Conservation (phyloP, 108 stramenopile genomes). For the Cyclostephanos invisitatus region DNA sequence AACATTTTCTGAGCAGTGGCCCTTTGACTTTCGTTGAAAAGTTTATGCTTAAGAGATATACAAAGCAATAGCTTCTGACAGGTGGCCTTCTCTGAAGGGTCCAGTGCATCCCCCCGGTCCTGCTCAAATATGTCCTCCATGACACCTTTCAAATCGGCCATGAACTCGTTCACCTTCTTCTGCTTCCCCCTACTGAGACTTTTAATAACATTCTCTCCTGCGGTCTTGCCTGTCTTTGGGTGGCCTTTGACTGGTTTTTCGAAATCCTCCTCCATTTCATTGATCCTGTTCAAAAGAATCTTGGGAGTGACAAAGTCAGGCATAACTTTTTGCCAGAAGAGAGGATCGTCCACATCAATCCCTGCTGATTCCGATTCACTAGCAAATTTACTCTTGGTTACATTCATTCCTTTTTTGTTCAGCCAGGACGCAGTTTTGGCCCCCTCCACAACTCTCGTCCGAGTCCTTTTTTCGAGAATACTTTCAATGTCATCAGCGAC, state of each 20-base stretch:
- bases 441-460: conserved; percentile 89
- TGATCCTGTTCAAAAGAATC: conserved; percentile 50
- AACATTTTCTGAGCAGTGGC: conserved; percentile 61
- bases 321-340: conserved; percentile 96
- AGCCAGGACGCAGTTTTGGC: conserved; percentile 90
- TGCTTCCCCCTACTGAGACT: conserved; percentile 50
- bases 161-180: conserved; percentile 82
- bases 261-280: conserved; percentile 36
- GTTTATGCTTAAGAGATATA: conserved; percentile 74
- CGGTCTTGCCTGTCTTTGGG: conserved; percentile 17
- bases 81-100: conserved; percentile 61
- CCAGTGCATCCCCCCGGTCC: conserved; percentile 71
- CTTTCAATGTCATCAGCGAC: conserved; percentile 90
- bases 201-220: conserved; percentile 35
- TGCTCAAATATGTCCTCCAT: conserved; percentile 88
- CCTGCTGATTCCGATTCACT: conserved; percentile 66
- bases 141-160: conserved; percentile 80
- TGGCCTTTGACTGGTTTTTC: conserved; percentile 43
- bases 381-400: conserved; percentile 84
- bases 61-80: conserved; percentile 81
- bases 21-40: conserved; percentile 81
- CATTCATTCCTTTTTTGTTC: conserved; percentile 83
- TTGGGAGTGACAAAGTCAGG: conserved; percentile 91
- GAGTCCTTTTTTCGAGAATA: conserved; percentile 84
- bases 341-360: conserved; percentile 84